Evolutionary conservation across 139 green algal genomes (phyloP), one percentile per base, ranked within the genome.

Genomic region (Spirogloea muscicola): DNA sequence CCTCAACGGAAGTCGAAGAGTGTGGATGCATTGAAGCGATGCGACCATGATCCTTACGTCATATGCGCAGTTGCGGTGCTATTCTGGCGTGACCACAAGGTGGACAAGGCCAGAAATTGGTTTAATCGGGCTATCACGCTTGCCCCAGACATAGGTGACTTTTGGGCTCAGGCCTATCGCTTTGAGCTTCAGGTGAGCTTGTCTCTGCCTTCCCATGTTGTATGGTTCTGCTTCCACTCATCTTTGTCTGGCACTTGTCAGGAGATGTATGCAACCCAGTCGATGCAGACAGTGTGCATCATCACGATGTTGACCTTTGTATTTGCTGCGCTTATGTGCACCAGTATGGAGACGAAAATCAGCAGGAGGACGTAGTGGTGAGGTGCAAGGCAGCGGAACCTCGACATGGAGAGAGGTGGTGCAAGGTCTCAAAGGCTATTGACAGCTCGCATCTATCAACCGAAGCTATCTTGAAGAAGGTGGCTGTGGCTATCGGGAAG

Each of bases 21-120:
- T 49, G 90, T 92, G 25, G 94, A 99, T 64, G 94, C 93, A 21
- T 84, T 99, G 3, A 96, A 96, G 81, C 86, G 87, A 37, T 96
- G 91, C 85, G 87, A 90, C 91, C 89, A 96, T 71, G 89, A 96
- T 73, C 86, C 92, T 4, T 46, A 86, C 60, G 83, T 97, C 10
- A 87, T 90, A 40, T 67, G 46, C 3, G 91, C 91, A 41, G 88
- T 97, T 3, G 94, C 93, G 7, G 72, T 87, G 63, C 90, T 97
- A 62, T 99, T 99, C 79, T 92, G 87, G 87, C 60, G 80, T 2
- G 92, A 98, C 83, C 80, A 90, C 31, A 98, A 97, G 82, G 69
- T 94, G 4, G 91, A 94, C 76, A 96, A 97, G 82, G 92, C 91
- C 21, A 80, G 92, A 34, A 87, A 33, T 51, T 97, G 92, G 92